Base-by-base conservation (phyloP, 2,329 filamentous ascomycete species). In the Didymella keratinophila region DNA sequence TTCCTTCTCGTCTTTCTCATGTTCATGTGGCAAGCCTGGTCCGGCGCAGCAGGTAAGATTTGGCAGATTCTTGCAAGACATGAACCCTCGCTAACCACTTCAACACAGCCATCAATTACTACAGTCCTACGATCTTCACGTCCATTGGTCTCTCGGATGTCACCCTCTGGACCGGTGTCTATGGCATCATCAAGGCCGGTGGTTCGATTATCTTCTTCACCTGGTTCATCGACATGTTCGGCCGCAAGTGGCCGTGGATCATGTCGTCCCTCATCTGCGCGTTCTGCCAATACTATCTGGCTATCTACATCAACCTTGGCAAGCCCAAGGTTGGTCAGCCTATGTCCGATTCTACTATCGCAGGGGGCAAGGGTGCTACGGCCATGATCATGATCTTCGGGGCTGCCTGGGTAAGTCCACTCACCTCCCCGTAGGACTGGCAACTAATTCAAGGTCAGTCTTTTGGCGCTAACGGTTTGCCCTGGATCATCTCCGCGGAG, bases 401-500 rank as follows among this genome's bases (percentile, higher is more conserved):
- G 4, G 50, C 51, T 8, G 50, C 51, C 2, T 58, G 56, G 56
- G 47, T 56, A 37, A 39, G 54, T 21, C 9, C 28, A 16, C 10
- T 20, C 16, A 16, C 10, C 30, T 37, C 5, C 21, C 8, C 11
- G 11, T n/a, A 7, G 3, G 12, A 4, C 25, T 41, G 4, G 6
- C 2, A 32, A 32, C 49, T 43, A 52, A 52, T 20, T 12, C 2
- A 11, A 8, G 8, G 11, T n/a, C 25, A 58, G 27, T 52, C 45
- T 7, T 52, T 57, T 14, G 48, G 42, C 6, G 49, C 55, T 4
- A 91, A 91, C 71, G 88, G 88, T 2, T 90, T 87, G 0, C 89
- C 89, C 0, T 92, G 90, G 90, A 88, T 93, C 30, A 78, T 90
- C 69, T 91, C 91, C 79, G 75, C 73, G 0, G 89, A 93, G 76